phyloP scores from a whole-genome alignment of 768 basidiomycete species.

The Holtermanniella nyarrowii region DNA sequence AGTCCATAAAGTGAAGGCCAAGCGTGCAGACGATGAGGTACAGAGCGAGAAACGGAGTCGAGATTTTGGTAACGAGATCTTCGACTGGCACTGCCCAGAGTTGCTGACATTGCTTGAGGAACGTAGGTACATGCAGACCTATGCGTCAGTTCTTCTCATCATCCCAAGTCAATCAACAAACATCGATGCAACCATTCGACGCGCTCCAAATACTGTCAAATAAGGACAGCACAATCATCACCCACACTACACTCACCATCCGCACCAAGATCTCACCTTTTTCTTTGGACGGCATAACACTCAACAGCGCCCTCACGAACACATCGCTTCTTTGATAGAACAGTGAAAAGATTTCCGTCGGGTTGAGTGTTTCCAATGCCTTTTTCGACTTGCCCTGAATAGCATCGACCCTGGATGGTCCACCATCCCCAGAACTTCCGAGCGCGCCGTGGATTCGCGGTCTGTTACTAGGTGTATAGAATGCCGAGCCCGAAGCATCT shows the following conservation, averaged over 20 bases:
- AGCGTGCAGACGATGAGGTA: slow-evolving; percentile 38
- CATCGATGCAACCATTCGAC: slow-evolving; percentile 41
- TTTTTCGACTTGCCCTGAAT: neutral
- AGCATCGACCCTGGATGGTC: slow-evolving; percentile 18
- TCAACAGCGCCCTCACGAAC: slow-evolving; percentile 28
- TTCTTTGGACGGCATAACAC: slow-evolving; percentile 26
- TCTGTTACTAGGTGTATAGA: neutral
- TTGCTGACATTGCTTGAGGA: slow-evolving; percentile 39
- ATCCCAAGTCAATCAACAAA: slow-evolving; percentile 10
- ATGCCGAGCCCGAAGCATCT: neutral
- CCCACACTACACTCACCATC: slow-evolving; percentile 17
- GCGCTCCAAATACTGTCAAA: slow-evolving; percentile 31
- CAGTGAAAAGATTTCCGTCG: slow-evolving; percentile 32
- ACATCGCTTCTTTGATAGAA: slow-evolving; percentile 37
- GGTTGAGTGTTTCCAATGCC: slow-evolving; percentile 33
- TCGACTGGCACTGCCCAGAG: slow-evolving; percentile 37
- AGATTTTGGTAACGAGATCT: slow-evolving; percentile 29
- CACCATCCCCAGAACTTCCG: neutral
- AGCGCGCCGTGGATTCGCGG: neutral
- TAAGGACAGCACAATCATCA: neutral
- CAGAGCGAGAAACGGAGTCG: slow-evolving; percentile 36
- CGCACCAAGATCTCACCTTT: slow-evolving; percentile 35
- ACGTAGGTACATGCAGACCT: slow-evolving; percentile 40
- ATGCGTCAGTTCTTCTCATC: neutral
- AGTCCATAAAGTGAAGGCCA: slow-evolving; percentile 39